Percentiles rank a stretch among this genome's conserved stretches.
Conservation (phyloP, 331 rosid species). For the Quercus lobata region DNA sequence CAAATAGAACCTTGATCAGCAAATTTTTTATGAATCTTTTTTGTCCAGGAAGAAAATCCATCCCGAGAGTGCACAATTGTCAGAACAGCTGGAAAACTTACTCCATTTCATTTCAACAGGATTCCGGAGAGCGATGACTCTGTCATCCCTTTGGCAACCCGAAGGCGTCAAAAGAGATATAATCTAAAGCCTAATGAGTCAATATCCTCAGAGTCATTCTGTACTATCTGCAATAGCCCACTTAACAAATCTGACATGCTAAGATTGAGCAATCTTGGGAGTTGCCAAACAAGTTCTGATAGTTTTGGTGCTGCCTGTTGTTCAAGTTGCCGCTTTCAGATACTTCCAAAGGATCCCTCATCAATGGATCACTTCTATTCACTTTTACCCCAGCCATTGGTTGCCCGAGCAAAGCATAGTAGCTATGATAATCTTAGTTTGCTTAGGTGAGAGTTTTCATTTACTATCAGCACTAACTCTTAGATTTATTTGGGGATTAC, state of each 20-base stretch:
- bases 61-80: slow-evolving; percentile 86
- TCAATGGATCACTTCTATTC: slow-evolving; percentile 43
- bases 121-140: slow-evolving; percentile 64
- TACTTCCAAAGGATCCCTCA: slow-evolving; percentile 66
- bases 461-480: neutral
- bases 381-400: slow-evolving; percentile 49
- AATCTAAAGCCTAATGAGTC: slow-evolving; percentile 65
- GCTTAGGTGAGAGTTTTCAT: slow-evolving; percentile 52
- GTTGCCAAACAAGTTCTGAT: slow-evolving; percentile 18
- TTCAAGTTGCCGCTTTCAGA: slow-evolving; percentile 83
- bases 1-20: neutral
- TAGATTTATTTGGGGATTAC: neutral
- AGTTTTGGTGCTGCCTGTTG: slow-evolving; percentile 48
- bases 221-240: slow-evolving; percentile 76
- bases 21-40: slow-evolving; percentile 10
- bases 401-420: slow-evolving; percentile 47
- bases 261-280: slow-evolving; percentile 32
- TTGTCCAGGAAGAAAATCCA: slow-evolving; percentile 81
- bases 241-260: slow-evolving; percentile 62
- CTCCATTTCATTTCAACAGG: slow-evolving; percentile 83
- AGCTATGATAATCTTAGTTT: slow-evolving; percentile 24
- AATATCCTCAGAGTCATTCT: slow-evolving; percentile 72
- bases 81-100: slow-evolving; percentile 91
- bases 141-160: slow-evolving; percentile 66
- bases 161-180: slow-evolving; percentile 81